Evolutionary conservation across 805 yeast species (phyloP), one percentile per base, ranked within the genome.

Genomic region (Starmera pachycereana): DNA sequence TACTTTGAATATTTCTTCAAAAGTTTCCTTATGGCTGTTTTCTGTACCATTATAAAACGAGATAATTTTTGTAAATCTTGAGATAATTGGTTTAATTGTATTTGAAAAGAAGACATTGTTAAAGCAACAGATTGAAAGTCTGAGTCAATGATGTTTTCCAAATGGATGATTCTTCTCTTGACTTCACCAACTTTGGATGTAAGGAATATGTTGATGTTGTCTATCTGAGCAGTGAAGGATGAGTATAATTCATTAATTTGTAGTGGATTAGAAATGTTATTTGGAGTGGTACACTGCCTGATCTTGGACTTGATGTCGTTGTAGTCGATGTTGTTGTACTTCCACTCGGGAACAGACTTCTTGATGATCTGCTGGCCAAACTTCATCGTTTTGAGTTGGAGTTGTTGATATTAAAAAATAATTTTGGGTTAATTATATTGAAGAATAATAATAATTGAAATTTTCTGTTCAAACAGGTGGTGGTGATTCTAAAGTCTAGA

Each of bases 301-400:
- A 89, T 85, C 35, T 72, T 68, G 5, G 62, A 61, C 59, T 88
- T 89, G 42, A 89, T 57, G 31, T 78, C 84, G 48, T 86, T 81
- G 61, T 89, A 89, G 53, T 86, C 88, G 33, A 89, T 69, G 58
- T 89, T 87, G 60, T 85, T 81, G 45, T 75, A 73, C 51, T 74
- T 73, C 97, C 97, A 89, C 63, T 85, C 92, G 2, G 89, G 87
- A 19, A 87, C 82, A 11, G 95, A 82, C 49, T 86, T 70, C 47
- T 74, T 77, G 39, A 72, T 66, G 18, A 89, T 69, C 52, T 82
- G 88, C 33, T 75, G 68, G 38, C 96, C 96, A 59, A 88, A 89
- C 62, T 87, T 90, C 97, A 89, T 89, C 4, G 38, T 35, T 40
- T 8, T 41, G 46, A 57, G 56, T 16, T 60, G 8, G 57, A n/a